phyloP scores from a whole-genome alignment of 768 basidiomycete species.

The Leccinum truebloodii region DNA sequence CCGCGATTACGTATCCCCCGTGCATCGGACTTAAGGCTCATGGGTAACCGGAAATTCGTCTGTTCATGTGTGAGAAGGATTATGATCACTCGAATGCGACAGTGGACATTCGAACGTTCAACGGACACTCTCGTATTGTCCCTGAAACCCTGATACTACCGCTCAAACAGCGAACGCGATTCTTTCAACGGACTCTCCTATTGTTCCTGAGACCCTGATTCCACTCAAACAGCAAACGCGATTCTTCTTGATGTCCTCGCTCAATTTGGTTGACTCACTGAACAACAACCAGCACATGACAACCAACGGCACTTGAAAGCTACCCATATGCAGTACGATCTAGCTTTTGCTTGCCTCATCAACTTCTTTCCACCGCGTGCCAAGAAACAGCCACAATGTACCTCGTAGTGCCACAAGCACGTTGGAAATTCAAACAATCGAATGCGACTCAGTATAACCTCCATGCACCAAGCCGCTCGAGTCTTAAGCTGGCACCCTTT shows the following conservation, averaged over 20 bases:
- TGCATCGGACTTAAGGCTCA: not conserved
- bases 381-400: not conserved
- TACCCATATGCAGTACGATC: not conserved
- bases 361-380: not conserved
- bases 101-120: not conserved
- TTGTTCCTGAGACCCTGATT: not conserved
- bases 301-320: not conserved
- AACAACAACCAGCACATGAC: not conserved
- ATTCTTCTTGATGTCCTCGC: not conserved
- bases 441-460: not conserved
- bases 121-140: not conserved
- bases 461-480: not conserved
- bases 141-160: not conserved
- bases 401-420: not conserved
- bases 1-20: not conserved
- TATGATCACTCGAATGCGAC: not conserved
- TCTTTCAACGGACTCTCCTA: not conserved
- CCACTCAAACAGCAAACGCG: not conserved
- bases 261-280: not conserved
- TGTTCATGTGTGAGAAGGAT: not conserved
- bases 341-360: not conserved
- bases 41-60: too few relatives aligned
- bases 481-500: not conserved
- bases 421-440: not conserved
- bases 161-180: too few relatives aligned